Evolutionary conservation across 441 rosid genomes (phyloP).

Genomic region (Cnidoscolus chayamansa): DNA sequence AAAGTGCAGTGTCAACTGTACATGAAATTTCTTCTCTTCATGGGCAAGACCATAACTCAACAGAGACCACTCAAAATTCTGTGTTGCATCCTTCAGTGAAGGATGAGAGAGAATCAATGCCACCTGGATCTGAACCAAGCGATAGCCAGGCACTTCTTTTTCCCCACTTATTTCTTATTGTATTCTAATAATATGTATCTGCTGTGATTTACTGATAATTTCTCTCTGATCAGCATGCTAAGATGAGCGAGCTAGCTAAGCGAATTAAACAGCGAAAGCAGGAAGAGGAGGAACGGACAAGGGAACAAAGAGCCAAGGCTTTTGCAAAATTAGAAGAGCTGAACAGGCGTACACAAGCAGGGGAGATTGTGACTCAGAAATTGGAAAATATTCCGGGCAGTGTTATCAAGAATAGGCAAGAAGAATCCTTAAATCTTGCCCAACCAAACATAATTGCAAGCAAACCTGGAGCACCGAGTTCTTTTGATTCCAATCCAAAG

Average conservation of each 20-base stretch:
- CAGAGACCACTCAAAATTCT: constrained; percentile 35
- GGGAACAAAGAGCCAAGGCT: constrained; percentile 89
- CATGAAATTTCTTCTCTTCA: constrained; percentile 44
- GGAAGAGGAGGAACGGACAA: constrained; percentile 86
- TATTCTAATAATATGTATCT: constrained; percentile 22
- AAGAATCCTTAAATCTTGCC: constrained; percentile 28
- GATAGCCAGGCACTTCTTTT: constrained; percentile 48
- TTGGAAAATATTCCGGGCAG: constrained; percentile 35
- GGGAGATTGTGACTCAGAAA: constrained; percentile 42
- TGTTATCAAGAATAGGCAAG: constrained; percentile 34
- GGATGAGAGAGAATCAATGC: constrained; percentile 40
- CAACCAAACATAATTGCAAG: constrained; percentile 28
- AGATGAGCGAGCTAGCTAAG: constrained; percentile 69
- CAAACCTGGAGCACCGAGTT: constrained; percentile 27
- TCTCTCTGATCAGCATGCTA: constrained; percentile 51
- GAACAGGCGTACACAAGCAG: constrained; percentile 61
- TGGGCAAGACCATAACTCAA: constrained; percentile 33
- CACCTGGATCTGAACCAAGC: constrained; percentile 37
- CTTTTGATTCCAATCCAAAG: constrained; percentile 26
- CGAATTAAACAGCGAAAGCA: constrained; percentile 60
- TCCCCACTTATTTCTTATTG: constrained; percentile 8
- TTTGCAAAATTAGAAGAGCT: constrained; percentile 74
- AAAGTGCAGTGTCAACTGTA: constrained; percentile 27
- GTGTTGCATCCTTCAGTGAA: constrained; percentile 32
- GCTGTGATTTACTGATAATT: constrained; percentile 24